Conservation (phyloP, 495 filamentous ascomycete species). For the Lasiosphaeria hispida region DNA sequence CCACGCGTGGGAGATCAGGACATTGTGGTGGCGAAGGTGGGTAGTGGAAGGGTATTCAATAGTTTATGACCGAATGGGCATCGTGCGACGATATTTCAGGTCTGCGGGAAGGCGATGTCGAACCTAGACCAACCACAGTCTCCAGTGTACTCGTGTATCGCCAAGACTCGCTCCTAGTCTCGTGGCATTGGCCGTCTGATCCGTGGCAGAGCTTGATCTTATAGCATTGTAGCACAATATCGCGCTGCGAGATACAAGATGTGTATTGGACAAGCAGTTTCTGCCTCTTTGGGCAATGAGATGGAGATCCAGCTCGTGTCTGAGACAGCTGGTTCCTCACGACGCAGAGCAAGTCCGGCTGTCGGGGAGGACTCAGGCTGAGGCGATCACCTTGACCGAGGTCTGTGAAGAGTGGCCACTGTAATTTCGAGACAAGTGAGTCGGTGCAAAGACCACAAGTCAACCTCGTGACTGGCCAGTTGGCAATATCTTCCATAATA, state of each 20-base stretch:
- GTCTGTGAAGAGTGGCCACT: not conserved
- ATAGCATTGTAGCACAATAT: constrained; percentile 8
- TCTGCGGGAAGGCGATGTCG: not conserved
- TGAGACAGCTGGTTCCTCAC: not conserved
- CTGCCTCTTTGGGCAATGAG: constrained; percentile 3
- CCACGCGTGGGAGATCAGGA: not conserved
- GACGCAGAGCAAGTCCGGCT: not conserved
- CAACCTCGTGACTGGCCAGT: no score
- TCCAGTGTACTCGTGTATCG: constrained; percentile 3
- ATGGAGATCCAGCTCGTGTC: not conserved
- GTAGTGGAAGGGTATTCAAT: not conserved
- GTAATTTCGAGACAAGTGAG: constrained; percentile 9
- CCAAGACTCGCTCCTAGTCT: constrained; percentile 6
- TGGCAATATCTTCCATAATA: not conserved
- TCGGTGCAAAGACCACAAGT: not conserved
- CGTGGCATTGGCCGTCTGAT: constrained; percentile 12
- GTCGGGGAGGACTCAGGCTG: not conserved
- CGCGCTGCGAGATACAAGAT: constrained; percentile 5
- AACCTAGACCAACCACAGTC: not conserved
- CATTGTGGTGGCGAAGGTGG: not conserved
- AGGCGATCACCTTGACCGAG: constrained; percentile 1
- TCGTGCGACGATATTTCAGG: not conserved
- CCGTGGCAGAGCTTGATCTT: constrained; percentile 9
- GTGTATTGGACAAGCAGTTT: not conserved
- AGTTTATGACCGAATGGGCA: not conserved